phyloP scores from a whole-genome alignment of 371 early-diverging fungal species.

The Lichtheimia ramosa region DNA sequence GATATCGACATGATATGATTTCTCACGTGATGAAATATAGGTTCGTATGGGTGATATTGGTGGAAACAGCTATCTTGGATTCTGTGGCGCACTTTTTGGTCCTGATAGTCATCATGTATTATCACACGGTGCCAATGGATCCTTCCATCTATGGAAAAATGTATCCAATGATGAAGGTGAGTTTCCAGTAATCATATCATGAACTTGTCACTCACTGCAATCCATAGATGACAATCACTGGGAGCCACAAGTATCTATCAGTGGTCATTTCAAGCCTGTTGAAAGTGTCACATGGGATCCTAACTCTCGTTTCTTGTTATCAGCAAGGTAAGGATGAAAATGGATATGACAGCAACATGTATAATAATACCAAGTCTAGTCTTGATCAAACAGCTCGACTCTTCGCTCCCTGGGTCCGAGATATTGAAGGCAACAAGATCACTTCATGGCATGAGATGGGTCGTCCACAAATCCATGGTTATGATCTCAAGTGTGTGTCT shows the following conservation, averaged over 20 bases:
- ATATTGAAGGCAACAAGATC: slow-evolving; percentile 17
- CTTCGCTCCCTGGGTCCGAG: slow-evolving; percentile 72
- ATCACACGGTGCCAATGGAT: slow-evolving; percentile 87
- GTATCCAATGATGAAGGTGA: slow-evolving; percentile 41
- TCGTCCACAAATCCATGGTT: slow-evolving; percentile 96
- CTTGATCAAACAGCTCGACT: slow-evolving; percentile 90
- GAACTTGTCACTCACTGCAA: not conserved
- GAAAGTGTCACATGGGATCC: slow-evolving; percentile 86
- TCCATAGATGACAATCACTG: slow-evolving; percentile 53
- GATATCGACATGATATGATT: not conserved
- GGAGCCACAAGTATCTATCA: slow-evolving; percentile 69
- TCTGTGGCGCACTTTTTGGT: slow-evolving; percentile 78
- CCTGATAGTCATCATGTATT: slow-evolving; percentile 68
- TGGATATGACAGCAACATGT: not conserved
- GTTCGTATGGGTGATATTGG: slow-evolving; percentile 92
- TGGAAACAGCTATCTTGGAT: slow-evolving; percentile 76
- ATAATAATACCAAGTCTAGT: slow-evolving; percentile 31
- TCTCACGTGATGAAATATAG: slow-evolving; percentile 2
- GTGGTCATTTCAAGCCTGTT: slow-evolving; percentile 81
- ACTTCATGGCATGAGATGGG: slow-evolving; percentile 92
- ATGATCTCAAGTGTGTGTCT: slow-evolving; percentile 85
- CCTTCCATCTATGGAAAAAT: slow-evolving; percentile 85
- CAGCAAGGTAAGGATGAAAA: slow-evolving; percentile 53
- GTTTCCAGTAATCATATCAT: not conserved
- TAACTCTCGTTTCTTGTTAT: slow-evolving; percentile 68